Percentiles rank a stretch among this genome's conserved stretches.
phyloP scores from a whole-genome alignment of 352 stramenopile species.

The Globisporangium orthogonon region DNA sequence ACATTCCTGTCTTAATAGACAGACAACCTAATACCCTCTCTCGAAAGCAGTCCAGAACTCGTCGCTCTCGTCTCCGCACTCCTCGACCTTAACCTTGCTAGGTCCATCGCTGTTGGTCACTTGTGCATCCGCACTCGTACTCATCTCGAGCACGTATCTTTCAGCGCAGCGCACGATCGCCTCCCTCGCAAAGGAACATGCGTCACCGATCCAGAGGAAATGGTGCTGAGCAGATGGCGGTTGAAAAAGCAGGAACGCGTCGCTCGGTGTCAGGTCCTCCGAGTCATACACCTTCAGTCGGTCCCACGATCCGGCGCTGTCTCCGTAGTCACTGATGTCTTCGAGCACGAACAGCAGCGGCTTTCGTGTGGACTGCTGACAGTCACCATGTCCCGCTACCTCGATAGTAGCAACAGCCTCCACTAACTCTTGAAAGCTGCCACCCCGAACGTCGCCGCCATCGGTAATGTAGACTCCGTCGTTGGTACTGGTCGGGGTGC shows the following conservation, averaged over 20 bases:
- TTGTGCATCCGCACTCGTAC: neutral
- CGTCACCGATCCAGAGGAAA: constrained; percentile 40
- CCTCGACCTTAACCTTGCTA: constrained; percentile 14
- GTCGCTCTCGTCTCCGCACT: constrained; percentile 35
- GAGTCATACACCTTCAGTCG: constrained; percentile 54
- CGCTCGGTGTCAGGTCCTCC: constrained; percentile 33
- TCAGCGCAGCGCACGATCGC: constrained; percentile 16
- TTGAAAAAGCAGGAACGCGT: constrained; percentile 30
- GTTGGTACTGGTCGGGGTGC: neutral
- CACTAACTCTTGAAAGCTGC: no score
- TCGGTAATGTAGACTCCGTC: neutral
- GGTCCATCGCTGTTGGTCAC: neutral
- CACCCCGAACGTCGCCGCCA: neutral
- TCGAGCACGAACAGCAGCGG: constrained; percentile 40
- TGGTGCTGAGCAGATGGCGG: neutral
- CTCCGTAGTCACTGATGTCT: neutral
- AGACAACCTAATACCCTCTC: constrained; percentile 33
- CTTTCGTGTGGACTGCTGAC: neutral
- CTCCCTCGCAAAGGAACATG: constrained; percentile 7
- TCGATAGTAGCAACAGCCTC: no score
- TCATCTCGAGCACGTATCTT: constrained; percentile 1
- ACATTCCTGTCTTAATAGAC: neutral
- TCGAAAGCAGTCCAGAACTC: constrained; percentile 60
- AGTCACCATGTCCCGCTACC: no score
- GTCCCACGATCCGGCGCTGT: constrained; percentile 27